phyloP scores from a whole-genome alignment of 805 yeast species.

The Pichia occidentalis region DNA sequence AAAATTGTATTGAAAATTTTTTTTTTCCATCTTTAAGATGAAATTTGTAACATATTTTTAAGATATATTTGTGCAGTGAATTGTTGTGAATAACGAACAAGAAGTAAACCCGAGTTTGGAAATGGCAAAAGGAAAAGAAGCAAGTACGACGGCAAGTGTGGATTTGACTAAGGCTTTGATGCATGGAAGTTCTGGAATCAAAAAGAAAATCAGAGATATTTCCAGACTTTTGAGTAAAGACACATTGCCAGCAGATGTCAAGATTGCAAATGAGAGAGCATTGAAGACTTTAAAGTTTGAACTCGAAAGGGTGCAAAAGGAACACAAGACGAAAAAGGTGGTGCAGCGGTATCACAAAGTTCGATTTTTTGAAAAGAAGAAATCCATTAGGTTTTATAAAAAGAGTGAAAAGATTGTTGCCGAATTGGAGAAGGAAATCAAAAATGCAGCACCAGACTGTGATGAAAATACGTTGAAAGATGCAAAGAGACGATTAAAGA shows the following conservation, averaged over 20 bases:
- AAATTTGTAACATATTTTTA: conserved; percentile 1
- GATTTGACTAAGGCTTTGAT: conserved; percentile 27
- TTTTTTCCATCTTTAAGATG: neutral
- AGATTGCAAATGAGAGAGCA: conserved; percentile 41
- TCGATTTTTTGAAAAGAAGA: conserved; percentile 83
- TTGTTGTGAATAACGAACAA: too few species aligned
- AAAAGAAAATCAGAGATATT: conserved; percentile 81
- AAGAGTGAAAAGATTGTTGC: conserved; percentile 37
- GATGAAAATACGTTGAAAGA: conserved; percentile 21
- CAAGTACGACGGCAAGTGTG: conserved; percentile 16
- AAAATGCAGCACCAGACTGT: conserved; percentile 7
- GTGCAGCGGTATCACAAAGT: conserved; percentile 87
- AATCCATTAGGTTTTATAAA: conserved; percentile 68
- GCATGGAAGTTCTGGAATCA: conserved; percentile 46
- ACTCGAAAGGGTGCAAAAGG: conserved; percentile 35
- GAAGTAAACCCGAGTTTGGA: too few species aligned
- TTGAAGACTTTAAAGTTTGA: conserved; percentile 43
- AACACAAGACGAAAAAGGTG: conserved; percentile 35
- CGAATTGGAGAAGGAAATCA: conserved; percentile 26
- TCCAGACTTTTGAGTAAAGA: conserved; percentile 59
- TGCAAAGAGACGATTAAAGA: conserved; percentile 27
- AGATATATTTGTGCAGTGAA: too few species aligned
- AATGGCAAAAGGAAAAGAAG: conserved; percentile 11
- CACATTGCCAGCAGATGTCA: conserved; percentile 48
- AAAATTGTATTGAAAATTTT: too few species aligned